Base-by-base conservation (phyloP, 2,329 filamentous ascomycete species). In the Ophiostoma sp. region DNA sequence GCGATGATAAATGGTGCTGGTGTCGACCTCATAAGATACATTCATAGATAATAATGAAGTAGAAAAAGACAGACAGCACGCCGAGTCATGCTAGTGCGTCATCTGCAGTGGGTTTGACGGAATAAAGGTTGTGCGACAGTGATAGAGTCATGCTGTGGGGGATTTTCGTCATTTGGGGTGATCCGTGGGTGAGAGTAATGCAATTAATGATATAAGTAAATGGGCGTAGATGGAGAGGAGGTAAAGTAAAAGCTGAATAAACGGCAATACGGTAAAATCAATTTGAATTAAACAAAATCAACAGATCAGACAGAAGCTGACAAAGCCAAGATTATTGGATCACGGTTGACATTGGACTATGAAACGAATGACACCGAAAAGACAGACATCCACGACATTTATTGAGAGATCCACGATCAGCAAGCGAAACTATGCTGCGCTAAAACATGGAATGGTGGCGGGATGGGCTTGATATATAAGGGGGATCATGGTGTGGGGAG, bases 51-150 rank as follows among this genome's bases (percentile, higher is more conserved):
- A n/a, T n/a, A n/a, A n/a, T n/a, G n/a, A n/a, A 52, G 39, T 48
- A 6, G 66, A 31, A 33, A 33, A 33, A 64, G 27, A 35, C 27
- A n/a, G 57, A n/a, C 27, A 20, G 69, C 17, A 41, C 23, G 64
- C 39, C 70, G 70, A 71, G 70, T 71, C 70, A 71, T 71, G 68
- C 65, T 71, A 71, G 70, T 71, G 44, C 41, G 64, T 64, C 31
- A 64, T 64, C 31, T 36, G 33, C 60, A 39, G 60, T 64, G 31
- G 57, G 60, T 35, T 64, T 57, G 60, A 64, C 57, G 57, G 31
- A 64, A 64, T 64, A 64, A 33, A 23, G 17, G 31, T 54, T 23
- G 33, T 6, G 48, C 52, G 23, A 27, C 52, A 27, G 23, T 23
- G 36, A 48, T 64, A 69, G 35, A 69, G 68, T 64, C 41, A 67